Percentiles rank a stretch among this genome's conserved stretches.
phyloP scores from a whole-genome alignment of 441 rosid species.

The Arabidopsis lyrata region DNA sequence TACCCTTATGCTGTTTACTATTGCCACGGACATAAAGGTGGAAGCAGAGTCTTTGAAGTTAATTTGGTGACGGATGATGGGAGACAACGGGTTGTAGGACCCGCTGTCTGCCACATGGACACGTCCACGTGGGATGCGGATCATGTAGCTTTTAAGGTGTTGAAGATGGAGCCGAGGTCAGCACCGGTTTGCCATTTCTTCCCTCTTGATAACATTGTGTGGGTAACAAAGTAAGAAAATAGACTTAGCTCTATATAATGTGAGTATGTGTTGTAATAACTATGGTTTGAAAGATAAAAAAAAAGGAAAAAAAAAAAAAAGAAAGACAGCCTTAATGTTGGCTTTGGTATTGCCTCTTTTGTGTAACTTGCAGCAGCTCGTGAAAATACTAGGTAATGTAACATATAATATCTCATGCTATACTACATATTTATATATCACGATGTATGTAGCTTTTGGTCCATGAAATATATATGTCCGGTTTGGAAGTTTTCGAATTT shows the following conservation, averaged over 20 bases:
- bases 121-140: conserved; percentile 75
- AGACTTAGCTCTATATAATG: conserved; percentile 16
- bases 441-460: neutral
- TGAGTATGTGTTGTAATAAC: conserved; percentile 30
- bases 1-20: conserved; percentile 79
- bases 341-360: conserved; percentile 26
- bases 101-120: conserved; percentile 77
- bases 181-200: conserved; percentile 82
- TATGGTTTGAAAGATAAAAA: conserved; percentile 20
- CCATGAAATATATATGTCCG: neutral
- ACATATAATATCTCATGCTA: neutral
- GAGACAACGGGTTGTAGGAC: conserved; percentile 53
- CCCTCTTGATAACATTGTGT: conserved; percentile 65
- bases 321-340: neutral
- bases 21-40: conserved; percentile 66
- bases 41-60: conserved; percentile 55
- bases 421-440: neutral
- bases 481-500: neutral
- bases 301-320: neutral
- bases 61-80: conserved; percentile 57
- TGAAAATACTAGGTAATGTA: conserved; percentile 13
- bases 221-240: conserved; percentile 47
- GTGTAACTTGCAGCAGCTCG: conserved; percentile 32
- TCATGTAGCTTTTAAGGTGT: conserved; percentile 66
- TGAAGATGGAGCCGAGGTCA: conserved; percentile 56